phyloP scores from a whole-genome alignment of 2,329 filamentous ascomycete species.

The Fusarium buxicola region DNA sequence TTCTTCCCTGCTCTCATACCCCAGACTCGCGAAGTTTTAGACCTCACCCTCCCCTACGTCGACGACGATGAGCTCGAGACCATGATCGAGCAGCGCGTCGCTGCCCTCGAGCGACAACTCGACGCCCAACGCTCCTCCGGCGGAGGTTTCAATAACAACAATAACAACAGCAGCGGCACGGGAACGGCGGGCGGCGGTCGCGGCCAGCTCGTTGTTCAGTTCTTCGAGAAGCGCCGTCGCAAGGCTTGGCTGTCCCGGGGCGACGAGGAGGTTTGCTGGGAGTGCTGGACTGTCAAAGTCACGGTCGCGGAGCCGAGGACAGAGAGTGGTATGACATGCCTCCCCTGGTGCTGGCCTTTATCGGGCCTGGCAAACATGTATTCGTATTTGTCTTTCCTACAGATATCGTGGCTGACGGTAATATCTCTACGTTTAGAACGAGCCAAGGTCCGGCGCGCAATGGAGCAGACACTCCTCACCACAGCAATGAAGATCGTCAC shows the following conservation, averaged over 20 bases:
- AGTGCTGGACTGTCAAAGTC: conserved; percentile 93
- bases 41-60: conserved; percentile 89
- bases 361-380: neutral
- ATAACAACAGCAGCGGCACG: conserved; percentile 30
- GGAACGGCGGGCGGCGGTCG: conserved; percentile 70
- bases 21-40: conserved; percentile 86
- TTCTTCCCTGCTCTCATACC: conserved; percentile 92
- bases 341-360: neutral
- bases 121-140: conserved; percentile 64
- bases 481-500: conserved; percentile 91
- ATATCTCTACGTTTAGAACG: conserved; percentile 68
- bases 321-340: conserved; percentile 76
- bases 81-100: conserved; percentile 89
- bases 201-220: conserved; percentile 87
- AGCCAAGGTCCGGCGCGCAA: conserved; percentile 87
- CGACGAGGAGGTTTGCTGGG: conserved; percentile 97
- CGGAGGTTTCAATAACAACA: conserved; percentile 25
- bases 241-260: conserved; percentile 83
- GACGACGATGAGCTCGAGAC: conserved; percentile 92
- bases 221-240: conserved; percentile 90
- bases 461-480: conserved; percentile 89
- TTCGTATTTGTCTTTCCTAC: neutral
- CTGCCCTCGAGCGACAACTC: conserved; percentile 82
- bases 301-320: conserved; percentile 91
- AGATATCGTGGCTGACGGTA: neutral